Conservation (phyloP, 2,329 filamentous ascomycete species). For the Cryphonectria parasitica region DNA sequence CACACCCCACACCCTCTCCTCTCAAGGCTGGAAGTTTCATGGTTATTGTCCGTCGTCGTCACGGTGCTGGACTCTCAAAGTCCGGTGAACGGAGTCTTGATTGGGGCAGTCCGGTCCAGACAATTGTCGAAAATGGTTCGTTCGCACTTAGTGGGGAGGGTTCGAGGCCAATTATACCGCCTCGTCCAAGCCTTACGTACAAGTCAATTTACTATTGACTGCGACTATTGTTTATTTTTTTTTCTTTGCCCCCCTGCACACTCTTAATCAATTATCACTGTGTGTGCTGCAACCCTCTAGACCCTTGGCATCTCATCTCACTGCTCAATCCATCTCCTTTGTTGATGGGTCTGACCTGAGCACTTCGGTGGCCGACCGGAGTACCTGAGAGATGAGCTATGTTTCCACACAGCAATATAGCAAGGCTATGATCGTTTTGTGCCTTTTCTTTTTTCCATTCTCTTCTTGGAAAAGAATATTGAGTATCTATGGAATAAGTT, state of each 20-base stretch:
- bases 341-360: not conserved
- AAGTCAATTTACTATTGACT: not conserved
- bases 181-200: not conserved
- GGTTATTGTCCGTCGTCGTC: not conserved
- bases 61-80: not conserved
- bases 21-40: constrained; percentile 1
- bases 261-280: too few species aligned
- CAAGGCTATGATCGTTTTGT: not conserved
- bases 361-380: constrained; percentile 16
- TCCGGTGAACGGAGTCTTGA: constrained; percentile 9
- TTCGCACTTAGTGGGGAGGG: not conserved
- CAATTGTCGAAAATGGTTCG: not conserved
- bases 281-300: not conserved
- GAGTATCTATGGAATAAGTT: not conserved
- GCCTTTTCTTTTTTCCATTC: not conserved
- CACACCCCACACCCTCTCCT: not conserved
- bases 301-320: not conserved
- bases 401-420: not conserved
- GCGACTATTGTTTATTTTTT: not conserved
- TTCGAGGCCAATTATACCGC: not conserved
- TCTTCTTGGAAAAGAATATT: not conserved
- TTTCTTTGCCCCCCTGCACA: not conserved
- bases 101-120: constrained; percentile 3
- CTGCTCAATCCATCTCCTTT: not conserved
- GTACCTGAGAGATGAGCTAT: constrained; percentile 1